Evolutionary conservation across 441 rosid species (phyloP).

Genomic region (Raphanus hybrid): DNA sequence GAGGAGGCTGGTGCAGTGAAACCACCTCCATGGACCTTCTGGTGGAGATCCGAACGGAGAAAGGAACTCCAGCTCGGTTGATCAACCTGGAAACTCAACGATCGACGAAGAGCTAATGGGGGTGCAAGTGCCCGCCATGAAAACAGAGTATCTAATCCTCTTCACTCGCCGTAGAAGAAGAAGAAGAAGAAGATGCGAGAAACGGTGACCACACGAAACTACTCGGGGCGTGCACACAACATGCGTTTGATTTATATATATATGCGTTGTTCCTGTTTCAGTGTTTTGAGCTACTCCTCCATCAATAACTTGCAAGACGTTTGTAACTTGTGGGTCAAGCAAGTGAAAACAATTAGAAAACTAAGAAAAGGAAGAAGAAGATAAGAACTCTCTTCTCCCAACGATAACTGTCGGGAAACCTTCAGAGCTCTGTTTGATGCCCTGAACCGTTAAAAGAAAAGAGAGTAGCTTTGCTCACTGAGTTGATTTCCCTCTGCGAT

Average conservation of each 20-base stretch:
- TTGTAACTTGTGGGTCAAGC: neutral
- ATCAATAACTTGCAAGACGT: neutral
- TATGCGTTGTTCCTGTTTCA: neutral
- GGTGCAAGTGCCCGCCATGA: no score
- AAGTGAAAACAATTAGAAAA: neutral
- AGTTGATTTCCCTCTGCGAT: conserved; percentile 88
- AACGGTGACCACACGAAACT: no score
- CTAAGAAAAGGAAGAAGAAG: neutral
- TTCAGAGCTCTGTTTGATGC: conserved; percentile 71
- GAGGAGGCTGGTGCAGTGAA: no score
- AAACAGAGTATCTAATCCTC: no score
- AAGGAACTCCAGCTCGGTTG: neutral
- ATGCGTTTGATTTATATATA: neutral
- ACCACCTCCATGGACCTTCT: no score
- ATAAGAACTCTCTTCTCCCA: neutral
- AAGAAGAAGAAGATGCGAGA: neutral
- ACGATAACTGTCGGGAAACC: conserved; percentile 70
- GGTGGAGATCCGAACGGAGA: neutral
- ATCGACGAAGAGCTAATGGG: neutral
- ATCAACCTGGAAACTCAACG: neutral
- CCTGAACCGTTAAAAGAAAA: conserved; percentile 64
- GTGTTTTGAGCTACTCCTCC: neutral
- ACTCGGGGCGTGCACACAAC: no score
- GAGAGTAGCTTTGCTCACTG: conserved; percentile 67
- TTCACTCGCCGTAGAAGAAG: no score